phyloP scores from a whole-genome alignment of 768 basidiomycete genomes.

The Amanita pallidorosea region DNA sequence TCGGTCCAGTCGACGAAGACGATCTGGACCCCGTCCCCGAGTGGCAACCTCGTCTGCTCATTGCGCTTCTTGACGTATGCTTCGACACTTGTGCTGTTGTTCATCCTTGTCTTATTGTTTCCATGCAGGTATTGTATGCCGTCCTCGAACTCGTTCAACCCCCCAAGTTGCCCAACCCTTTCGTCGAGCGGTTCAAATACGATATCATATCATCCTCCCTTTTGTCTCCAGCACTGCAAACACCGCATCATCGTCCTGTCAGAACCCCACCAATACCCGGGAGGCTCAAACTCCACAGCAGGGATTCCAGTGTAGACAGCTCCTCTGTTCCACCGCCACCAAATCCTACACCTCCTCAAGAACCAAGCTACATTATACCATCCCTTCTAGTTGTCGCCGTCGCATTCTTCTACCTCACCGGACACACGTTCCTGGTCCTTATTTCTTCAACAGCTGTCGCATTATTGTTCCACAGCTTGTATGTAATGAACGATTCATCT shows the following conservation, averaged over 20 bases:
- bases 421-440: constrained; percentile 30
- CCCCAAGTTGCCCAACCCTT: constrained; percentile 31
- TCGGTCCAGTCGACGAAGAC: constrained; percentile 17
- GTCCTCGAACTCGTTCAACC: constrained; percentile 23
- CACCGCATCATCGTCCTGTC: constrained; percentile 25
- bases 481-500: constrained; percentile 20
- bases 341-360: constrained; percentile 14
- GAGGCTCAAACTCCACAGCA: constrained; percentile 30
- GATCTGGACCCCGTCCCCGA: constrained; percentile 19
- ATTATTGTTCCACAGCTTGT: constrained; percentile 26
- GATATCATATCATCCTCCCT: constrained; percentile 72
- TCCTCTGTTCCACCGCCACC: constrained; percentile 9
- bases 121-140: constrained; percentile 25
- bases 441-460: constrained; percentile 25
- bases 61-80: constrained; percentile 6
- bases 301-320: constrained; percentile 27
- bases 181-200: constrained; percentile 78
- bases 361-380: constrained; percentile 28
- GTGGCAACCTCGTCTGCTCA: constrained; percentile 23
- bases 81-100: neutral
- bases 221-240: constrained; percentile 45
- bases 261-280: constrained; percentile 34
- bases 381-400: constrained; percentile 27
- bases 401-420: constrained; percentile 30
- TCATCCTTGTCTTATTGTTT: neutral